These are phyloP conservation scores for Ogataea haglerorum DNA, from an alignment of 805 yeast genomes.

Conservation along the genomic window DNA sequence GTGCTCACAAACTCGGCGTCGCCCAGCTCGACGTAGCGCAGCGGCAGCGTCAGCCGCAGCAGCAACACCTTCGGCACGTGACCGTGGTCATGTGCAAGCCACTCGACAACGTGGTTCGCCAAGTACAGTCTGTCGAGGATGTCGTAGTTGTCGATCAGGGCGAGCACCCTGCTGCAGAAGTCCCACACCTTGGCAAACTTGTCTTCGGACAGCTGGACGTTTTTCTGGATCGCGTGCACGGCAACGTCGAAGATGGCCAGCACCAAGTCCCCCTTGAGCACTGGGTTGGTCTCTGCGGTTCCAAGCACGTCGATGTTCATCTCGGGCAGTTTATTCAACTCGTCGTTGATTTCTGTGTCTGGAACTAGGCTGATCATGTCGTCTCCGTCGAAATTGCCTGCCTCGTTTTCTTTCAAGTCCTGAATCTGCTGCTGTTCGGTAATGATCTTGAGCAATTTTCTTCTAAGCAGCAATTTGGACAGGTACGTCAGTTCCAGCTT, in stretches of 20 bases:
- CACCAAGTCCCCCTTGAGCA: constrained; percentile 69
- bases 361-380: constrained; percentile 23
- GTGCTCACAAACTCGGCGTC: constrained; percentile 49
- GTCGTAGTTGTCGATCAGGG: constrained; percentile 63
- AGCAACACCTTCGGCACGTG: constrained; percentile 38
- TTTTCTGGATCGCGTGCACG: constrained; percentile 43
- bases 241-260: constrained; percentile 68
- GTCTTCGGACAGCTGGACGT: constrained; percentile 20
- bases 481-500: constrained; percentile 86
- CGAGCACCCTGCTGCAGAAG: constrained; percentile 42
- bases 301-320: constrained; percentile 85
- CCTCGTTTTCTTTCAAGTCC: constrained; percentile 41
- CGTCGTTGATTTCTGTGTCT: constrained; percentile 53
- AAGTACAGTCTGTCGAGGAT: constrained; percentile 68
- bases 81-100: constrained; percentile 43
- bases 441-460: constrained; percentile 75
- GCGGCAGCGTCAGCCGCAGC: constrained; percentile 61
- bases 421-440: constrained; percentile 66
- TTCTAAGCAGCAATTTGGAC: constrained; percentile 76
- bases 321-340: constrained; percentile 75
- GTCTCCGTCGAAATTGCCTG: constrained; percentile 27
- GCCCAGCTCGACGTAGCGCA: constrained; percentile 47
- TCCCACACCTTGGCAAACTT: constrained; percentile 40
- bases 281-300: constrained; percentile 78
- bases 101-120: constrained; percentile 58